These are phyloP conservation scores for Macadamia tetraphylla DNA, from an alignment of 164 flowering plant species.

Conservation along the genomic window DNA sequence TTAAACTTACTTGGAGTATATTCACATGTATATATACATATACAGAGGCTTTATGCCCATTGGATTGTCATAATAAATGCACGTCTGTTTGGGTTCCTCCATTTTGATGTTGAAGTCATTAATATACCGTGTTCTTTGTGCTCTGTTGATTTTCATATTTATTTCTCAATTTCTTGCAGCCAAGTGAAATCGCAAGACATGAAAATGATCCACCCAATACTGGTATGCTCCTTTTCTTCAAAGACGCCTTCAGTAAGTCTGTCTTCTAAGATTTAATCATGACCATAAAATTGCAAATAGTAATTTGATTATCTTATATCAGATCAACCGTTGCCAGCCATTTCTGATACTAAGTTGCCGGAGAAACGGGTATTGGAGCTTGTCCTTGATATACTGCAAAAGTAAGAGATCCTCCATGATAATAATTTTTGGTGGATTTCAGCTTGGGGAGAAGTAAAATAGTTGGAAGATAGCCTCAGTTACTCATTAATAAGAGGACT, in stretches of 20 bases:
- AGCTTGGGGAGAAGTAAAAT: not conserved
- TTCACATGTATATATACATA: too few relatives aligned
- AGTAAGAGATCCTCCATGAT: constrained; percentile 22
- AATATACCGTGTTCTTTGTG: not conserved
- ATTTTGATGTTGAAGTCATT: not conserved
- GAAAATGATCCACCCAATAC: constrained; percentile 18
- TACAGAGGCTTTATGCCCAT: too few relatives aligned
- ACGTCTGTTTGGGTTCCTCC: too few relatives aligned
- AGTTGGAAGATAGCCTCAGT: not conserved
- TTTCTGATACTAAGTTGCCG: constrained; percentile 25
- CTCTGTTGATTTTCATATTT: not conserved
- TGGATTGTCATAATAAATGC: too few relatives aligned
- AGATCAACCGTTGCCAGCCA: constrained; percentile 13
- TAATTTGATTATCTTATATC: constrained; percentile 6
- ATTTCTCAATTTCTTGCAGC: constrained; percentile 19
- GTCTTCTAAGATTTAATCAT: not conserved
- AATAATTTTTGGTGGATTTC: not conserved
- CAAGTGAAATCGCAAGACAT: constrained; percentile 8
- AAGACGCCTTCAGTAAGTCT: not conserved
- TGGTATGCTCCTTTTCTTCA: constrained; percentile 18
- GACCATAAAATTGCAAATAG: constrained; percentile 2
- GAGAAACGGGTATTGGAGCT: constrained; percentile 44
- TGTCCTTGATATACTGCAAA: constrained; percentile 50
- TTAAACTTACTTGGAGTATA: too few relatives aligned
- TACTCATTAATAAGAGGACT: not conserved